Base-by-base conservation (phyloP, 2,329 filamentous ascomycete genomes). In the Fusarium domesticum region DNA sequence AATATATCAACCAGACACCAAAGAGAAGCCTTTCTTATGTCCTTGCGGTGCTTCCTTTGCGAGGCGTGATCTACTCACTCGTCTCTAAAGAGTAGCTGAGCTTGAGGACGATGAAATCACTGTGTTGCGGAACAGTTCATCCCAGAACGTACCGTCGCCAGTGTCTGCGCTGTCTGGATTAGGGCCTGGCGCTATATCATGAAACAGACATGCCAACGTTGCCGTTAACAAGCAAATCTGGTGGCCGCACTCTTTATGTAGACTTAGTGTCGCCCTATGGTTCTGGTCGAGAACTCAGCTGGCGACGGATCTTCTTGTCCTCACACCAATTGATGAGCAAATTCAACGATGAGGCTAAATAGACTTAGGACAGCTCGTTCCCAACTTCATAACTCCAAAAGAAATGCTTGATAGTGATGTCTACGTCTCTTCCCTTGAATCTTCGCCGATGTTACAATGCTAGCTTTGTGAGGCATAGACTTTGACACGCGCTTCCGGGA, bases 21-120 rank as follows among this genome's bases (percentile, higher is more conserved):
- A 74, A 39, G 71, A 74, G 57, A 74, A 74, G 50, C 71, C 71
- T 2, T 74, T 72, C 48, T 47, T 71, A 16, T 74, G 71, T 43
- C 63, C 59, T 32, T 74, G 71, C 53, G 69, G 70, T 41, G 67
- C 69, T 10, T 69, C 71, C 2, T 74, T 73, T 50, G 67, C 71
- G 8, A 64, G 71, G 16, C 65, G 71, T 16, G 71, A 74, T 53
- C 59, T 74, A 12, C 56, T 74, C 50, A 72, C 70, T 37, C 66
- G 71, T 17, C 71, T 73, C 49, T 65, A 72, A 45, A 66, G 70
- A 28, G 23, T 28, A 28, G 23, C 23, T 5, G 23, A 28, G 23
- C 23, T 11, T 28, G 23, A 28, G 23, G 23, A 28, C 14, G 23
- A 28, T 28, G 23, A 28, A 10, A 12, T 28, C 23, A 28, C 10